Conservation (phyloP, 139 green algal species). For the Haematococcus sp. region DNA sequence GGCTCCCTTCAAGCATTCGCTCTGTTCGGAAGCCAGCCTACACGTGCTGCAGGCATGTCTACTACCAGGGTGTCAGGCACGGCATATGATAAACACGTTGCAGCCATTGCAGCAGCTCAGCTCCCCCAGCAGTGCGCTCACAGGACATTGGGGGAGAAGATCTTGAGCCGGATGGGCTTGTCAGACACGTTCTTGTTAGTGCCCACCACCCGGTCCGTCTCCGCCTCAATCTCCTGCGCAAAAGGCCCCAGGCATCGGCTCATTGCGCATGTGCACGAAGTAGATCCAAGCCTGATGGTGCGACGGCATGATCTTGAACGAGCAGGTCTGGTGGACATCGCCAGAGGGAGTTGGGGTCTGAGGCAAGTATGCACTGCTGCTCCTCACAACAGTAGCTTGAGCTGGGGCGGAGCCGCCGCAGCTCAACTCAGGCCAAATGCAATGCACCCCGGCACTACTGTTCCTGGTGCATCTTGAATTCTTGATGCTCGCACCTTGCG, state of each 20-base stretch:
- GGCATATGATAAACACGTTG: too few relatives aligned
- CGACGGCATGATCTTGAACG: neutral
- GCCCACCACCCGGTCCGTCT: slow-evolving; percentile 89
- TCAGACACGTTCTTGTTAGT: slow-evolving; percentile 90
- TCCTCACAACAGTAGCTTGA: too few relatives aligned
- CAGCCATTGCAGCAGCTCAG: too few relatives aligned
- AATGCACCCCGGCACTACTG: too few relatives aligned
- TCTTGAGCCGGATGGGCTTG: slow-evolving; percentile 94
- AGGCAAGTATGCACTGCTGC: too few relatives aligned
- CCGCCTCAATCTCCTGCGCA: slow-evolving; percentile 81
- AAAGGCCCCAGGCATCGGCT: neutral
- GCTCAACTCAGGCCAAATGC: too few relatives aligned
- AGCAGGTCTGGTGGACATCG: neutral
- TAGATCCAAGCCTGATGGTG: neutral
- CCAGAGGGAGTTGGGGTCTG: neutral
- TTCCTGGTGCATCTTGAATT: too few relatives aligned
- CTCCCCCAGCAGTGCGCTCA: slow-evolving; percentile 45
- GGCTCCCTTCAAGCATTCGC: too few relatives aligned
- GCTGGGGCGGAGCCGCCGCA: too few relatives aligned
- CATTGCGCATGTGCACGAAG: neutral
- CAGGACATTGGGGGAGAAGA: slow-evolving; percentile 90
- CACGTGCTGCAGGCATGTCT: too few relatives aligned
- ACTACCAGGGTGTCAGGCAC: too few relatives aligned
- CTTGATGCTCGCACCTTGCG: slow-evolving; percentile 17
- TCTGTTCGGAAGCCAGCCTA: too few relatives aligned